These are phyloP conservation scores for Acrocalymma vagum DNA, from an alignment of 2,329 filamentous ascomycete genomes.

Conservation along the genomic window DNA sequence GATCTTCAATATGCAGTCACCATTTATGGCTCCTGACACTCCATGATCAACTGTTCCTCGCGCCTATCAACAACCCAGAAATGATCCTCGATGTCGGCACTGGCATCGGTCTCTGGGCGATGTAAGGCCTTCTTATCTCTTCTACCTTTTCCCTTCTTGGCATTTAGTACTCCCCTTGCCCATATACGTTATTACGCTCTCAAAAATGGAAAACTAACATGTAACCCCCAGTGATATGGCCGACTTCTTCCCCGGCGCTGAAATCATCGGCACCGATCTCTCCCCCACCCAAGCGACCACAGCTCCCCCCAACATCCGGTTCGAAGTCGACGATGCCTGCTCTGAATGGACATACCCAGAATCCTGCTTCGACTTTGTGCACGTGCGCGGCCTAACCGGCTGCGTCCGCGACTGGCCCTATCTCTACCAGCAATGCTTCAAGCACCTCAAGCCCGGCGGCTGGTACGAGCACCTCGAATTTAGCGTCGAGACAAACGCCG, in stretches of 20 bases:
- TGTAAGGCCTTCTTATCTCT: constrained; percentile 21
- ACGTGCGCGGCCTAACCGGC: constrained; percentile 51
- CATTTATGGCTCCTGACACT: constrained; percentile 46
- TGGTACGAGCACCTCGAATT: constrained; percentile 55
- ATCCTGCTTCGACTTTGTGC: constrained; percentile 49
- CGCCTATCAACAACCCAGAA: constrained; percentile 36
- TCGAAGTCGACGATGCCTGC: constrained; percentile 55
- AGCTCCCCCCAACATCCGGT: constrained; percentile 52
- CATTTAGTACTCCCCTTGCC: constrained; percentile 1
- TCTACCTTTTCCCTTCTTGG: not conserved
- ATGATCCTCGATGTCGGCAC: constrained; percentile 45
- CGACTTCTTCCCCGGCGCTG: constrained; percentile 43
- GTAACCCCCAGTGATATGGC: constrained; percentile 39
- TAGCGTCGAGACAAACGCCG: constrained; percentile 31
- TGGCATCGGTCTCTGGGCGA: constrained; percentile 46
- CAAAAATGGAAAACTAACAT: constrained; percentile 1
- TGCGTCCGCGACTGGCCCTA: constrained; percentile 51
- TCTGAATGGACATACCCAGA: constrained; percentile 51
- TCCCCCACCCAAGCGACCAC: constrained; percentile 42
- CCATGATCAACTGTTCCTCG: constrained; percentile 45
- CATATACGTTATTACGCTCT: not conserved
- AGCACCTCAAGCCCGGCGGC: constrained; percentile 50
- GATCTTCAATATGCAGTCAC: constrained; percentile 23
- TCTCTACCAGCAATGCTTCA: constrained; percentile 48
- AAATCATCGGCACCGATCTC: constrained; percentile 47